Evolutionary conservation across 2,329 filamentous ascomycete species (phyloP), one percentile per base, ranked within the genome.

Genomic region (Alternaria arborescens): DNA sequence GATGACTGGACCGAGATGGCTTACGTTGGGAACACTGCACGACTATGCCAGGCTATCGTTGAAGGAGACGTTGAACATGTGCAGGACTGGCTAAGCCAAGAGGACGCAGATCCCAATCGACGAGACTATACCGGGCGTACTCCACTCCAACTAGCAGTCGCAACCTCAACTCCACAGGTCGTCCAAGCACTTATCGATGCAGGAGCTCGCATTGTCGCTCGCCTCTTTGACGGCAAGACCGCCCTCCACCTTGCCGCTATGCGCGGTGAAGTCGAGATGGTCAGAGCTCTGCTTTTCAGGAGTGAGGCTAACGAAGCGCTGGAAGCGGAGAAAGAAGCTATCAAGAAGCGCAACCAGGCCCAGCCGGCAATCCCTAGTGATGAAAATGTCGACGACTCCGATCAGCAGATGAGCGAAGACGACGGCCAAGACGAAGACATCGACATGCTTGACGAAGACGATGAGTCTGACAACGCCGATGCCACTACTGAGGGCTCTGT

Each of bases 1-100:
- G 85, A 92, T 52, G 92, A 95, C 72, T 96, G 92, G 91, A 95
- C 92, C 0, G 91, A 94, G 66, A 95, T 96, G 92, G 92, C 92
- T 0, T 97, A 96, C 67, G 85, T 96, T 36, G 91, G 92, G 11
- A 91, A 93, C 66, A 94, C 91, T 1, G 88, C 87, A 38, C 83
- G 86, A 16, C 83, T 97, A 2, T 96, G 91, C 71, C 90, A 93
- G 71, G 92, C 91, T 1, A 96, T 97, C 58, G 87, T 94, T 4
- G 88, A 93, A 67, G 82, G 85, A 2, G 89, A 96, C 75, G 68
- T 90, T 3, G 88, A 91, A 38, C 85, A 87, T 63, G 90, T 96
- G 3, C 78, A 87, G 67, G 86, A 88, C 66, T 96, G 91, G 89
- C 79, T 86, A 11, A 82, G 82, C 5, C 87, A 91, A 69, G 88